A percentile compares a stretch with the other conserved stretches of the same genome.
Conservation (phyloP, 805 yeast species). For the Zygosaccharomyces lentus region DNA sequence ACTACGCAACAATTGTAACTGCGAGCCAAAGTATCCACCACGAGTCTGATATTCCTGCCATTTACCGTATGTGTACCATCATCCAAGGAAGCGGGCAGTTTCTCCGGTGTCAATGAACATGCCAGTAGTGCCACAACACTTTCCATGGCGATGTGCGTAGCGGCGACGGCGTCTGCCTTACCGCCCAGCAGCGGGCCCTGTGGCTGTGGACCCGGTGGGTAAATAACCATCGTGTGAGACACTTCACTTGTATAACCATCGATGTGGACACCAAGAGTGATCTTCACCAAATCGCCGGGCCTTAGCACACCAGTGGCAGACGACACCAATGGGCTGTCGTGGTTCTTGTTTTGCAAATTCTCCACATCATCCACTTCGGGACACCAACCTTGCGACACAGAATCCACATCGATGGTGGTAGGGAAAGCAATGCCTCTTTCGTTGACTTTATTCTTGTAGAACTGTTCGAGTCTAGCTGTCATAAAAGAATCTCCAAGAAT, state of each 20-base stretch:
- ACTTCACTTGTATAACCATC: slow-evolving; percentile 91
- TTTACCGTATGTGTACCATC: slow-evolving; percentile 41
- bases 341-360: slow-evolving; percentile 35
- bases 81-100: slow-evolving; percentile 53
- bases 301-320: slow-evolving; percentile 30
- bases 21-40: slow-evolving; percentile 85
- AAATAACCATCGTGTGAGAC: slow-evolving; percentile 82
- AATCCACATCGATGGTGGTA: slow-evolving; percentile 81
- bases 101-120: slow-evolving; percentile 69
- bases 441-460: slow-evolving; percentile 56
- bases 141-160: slow-evolving; percentile 84
- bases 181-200: slow-evolving; percentile 78
- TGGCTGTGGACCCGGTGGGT: slow-evolving; percentile 54
- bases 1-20: slow-evolving; percentile 78
- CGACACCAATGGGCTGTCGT: slow-evolving; percentile 21
- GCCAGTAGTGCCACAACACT: slow-evolving; percentile 76
- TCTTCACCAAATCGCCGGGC: slow-evolving; percentile 82
- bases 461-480: slow-evolving; percentile 51
- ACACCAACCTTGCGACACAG: slow-evolving; percentile 70
- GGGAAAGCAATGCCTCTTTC: slow-evolving; percentile 95
- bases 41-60: slow-evolving; percentile 63
- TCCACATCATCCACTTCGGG: slow-evolving; percentile 73
- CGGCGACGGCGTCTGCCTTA: slow-evolving; percentile 85
- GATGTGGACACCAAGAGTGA: slow-evolving; percentile 83
- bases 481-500: slow-evolving; percentile 75